Evolutionary conservation across 176 grass and related monocot genomes (phyloP).

Genomic region (Triticum monococcum): DNA sequence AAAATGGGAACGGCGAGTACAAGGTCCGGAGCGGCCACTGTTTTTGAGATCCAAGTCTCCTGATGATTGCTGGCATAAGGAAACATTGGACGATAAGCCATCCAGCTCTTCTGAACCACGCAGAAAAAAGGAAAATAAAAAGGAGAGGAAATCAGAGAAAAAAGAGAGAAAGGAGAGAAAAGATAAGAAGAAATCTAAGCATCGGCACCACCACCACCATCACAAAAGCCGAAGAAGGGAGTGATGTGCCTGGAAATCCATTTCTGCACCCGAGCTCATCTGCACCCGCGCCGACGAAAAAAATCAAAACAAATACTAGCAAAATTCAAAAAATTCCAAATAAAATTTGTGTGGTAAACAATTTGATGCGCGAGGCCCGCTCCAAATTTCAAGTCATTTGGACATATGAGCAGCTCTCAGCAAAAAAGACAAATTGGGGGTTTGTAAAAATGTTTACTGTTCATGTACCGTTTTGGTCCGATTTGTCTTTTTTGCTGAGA

Average conservation of each 20-base stretch:
- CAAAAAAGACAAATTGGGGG: too few species aligned
- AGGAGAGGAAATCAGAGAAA: slow-evolving; percentile 20
- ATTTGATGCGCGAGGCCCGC: too few species aligned
- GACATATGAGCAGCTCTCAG: too few species aligned
- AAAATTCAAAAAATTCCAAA: too few species aligned
- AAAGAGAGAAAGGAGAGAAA: slow-evolving; percentile 50
- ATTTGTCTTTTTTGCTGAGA: too few species aligned
- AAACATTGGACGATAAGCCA: slow-evolving; percentile 5
- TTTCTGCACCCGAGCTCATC: too few species aligned
- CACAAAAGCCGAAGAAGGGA: slow-evolving; percentile 58
- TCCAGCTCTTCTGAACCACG: slow-evolving; percentile 25
- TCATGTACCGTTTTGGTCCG: too few species aligned
- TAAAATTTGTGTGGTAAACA: too few species aligned
- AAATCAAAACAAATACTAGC: too few species aligned
- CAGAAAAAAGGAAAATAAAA: slow-evolving; percentile 38
- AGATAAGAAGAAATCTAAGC: slow-evolving; percentile 67
- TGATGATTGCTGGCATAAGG: slow-evolving; percentile 24
- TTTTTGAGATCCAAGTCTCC: slow-evolving; percentile 48
- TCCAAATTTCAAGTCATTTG: too few species aligned
- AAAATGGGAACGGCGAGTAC: slow-evolving; percentile 48
- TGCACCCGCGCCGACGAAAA: too few species aligned
- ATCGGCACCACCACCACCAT: slow-evolving; percentile 24
- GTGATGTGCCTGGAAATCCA: slow-evolving; percentile 8
- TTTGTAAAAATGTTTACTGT: too few species aligned
- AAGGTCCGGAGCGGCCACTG: slow-evolving; percentile 67